Conservation (phyloP, 768 basidiomycete genomes). For the Hypholoma fasciculare region DNA sequence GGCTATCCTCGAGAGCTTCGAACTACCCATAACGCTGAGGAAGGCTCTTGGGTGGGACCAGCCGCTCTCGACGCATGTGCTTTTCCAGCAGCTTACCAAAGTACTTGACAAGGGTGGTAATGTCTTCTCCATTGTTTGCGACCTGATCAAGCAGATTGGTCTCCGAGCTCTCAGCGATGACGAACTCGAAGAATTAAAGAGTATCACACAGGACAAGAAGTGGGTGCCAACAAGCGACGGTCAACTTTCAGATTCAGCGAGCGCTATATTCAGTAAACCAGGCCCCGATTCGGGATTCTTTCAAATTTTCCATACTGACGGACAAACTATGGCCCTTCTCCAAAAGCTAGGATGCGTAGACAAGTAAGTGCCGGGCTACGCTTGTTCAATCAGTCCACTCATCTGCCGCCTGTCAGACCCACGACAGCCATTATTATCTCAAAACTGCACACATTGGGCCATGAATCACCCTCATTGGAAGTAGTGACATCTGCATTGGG, state of each 20-base stretch:
- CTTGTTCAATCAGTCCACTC: neutral
- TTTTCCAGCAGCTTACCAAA: conserved; percentile 33
- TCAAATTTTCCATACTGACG: conserved; percentile 21
- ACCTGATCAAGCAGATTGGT: conserved; percentile 32
- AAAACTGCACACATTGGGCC: conserved; percentile 22
- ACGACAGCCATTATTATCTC: conserved; percentile 24
- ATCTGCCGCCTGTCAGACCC: conserved; percentile 23
- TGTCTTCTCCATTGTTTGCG: conserved; percentile 15
- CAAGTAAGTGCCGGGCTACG: conserved; percentile 23
- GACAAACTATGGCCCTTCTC: conserved; percentile 22
- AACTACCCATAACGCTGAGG: conserved; percentile 27
- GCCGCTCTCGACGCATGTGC: conserved; percentile 26
- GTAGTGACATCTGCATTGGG: conserved; percentile 23
- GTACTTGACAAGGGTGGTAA: conserved; percentile 17
- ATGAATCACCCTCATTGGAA: conserved; percentile 6
- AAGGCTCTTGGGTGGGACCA: conserved; percentile 39
- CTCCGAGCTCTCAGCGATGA: conserved; percentile 16
- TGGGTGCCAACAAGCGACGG: conserved; percentile 36
- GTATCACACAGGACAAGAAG: conserved; percentile 11
- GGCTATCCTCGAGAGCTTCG: conserved; percentile 26
- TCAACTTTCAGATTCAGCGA: conserved; percentile 14
- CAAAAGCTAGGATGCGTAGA: conserved; percentile 38
- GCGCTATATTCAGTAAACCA: conserved; percentile 22
- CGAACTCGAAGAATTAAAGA: conserved; percentile 17
- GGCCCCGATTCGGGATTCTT: conserved; percentile 24